These are phyloP conservation scores for Anastatica hierochuntica DNA, from an alignment of 345 rosid species.

Conservation along the genomic window DNA sequence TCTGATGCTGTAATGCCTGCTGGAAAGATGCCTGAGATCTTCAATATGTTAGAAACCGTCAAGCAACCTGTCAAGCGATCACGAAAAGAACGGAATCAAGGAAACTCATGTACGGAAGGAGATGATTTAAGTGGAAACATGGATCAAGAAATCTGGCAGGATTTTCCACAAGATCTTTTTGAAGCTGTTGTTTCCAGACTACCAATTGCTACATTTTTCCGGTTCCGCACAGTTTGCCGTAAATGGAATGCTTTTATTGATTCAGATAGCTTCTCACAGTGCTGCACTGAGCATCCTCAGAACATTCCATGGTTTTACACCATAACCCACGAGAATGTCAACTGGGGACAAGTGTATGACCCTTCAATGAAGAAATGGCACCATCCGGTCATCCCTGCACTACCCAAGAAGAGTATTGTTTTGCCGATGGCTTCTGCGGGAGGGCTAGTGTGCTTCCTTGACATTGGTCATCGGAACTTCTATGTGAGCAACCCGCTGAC, in stretches of 20 bases:
- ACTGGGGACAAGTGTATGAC: constrained; percentile 79
- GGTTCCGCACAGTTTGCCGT: constrained; percentile 81
- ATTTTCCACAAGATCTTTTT: constrained; percentile 72
- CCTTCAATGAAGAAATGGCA: constrained; percentile 82
- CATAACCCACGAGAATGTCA: constrained; percentile 75
- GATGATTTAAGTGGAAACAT: constrained; percentile 39
- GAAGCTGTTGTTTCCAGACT: constrained; percentile 90
- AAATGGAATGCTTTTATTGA: constrained; percentile 70
- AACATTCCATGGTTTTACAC: constrained; percentile 81
- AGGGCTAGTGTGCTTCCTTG: constrained; percentile 97
- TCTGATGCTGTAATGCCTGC: constrained; percentile 51
- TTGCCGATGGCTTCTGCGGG: constrained; percentile 94
- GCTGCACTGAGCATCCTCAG: constrained; percentile 49
- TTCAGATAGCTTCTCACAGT: constrained; percentile 70
- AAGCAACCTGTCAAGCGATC: constrained; percentile 66
- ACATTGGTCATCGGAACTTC: constrained; percentile 80
- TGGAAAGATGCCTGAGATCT: constrained; percentile 39
- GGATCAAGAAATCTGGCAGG: constrained; percentile 85
- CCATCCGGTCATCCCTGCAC: constrained; percentile 59
- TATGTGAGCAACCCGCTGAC: constrained; percentile 88
- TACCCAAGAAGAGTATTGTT: constrained; percentile 62
- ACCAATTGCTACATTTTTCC: constrained; percentile 72
- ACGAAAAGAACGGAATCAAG: constrained; percentile 61
- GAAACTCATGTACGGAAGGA: constrained; percentile 33
- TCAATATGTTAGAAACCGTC: constrained; percentile 57